Evolutionary conservation across 768 basidiomycete species (phyloP), one percentile per base, ranked within the genome.

Genomic region (Auricularia auricula-judae): DNA sequence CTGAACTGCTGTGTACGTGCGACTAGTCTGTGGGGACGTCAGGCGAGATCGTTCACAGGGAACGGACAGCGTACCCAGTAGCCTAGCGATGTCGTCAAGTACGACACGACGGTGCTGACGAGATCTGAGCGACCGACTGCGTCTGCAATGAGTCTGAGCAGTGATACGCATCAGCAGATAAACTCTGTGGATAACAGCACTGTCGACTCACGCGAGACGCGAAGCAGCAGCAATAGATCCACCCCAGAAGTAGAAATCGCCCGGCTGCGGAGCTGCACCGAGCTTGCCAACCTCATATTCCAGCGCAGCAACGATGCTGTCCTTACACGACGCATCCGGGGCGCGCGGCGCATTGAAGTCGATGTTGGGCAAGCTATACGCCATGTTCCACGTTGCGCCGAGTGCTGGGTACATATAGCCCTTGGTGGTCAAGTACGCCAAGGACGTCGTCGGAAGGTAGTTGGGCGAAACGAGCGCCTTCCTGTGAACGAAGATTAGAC

Each of bases 201-300:
- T 29, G 29, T 29, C 29, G 29, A 63, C 75, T 64, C 62, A 75
- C 74, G 73, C 75, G n/a, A 76, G 66, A 36, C 74, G 69, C n/a
- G 72, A 70, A 12, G 70, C 69, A 18, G 68, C 68, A 36, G 70
- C 74, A 47, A 73, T 69, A 3, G 65, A 66, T 34, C 73, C 72
- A 35, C 75, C 74, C 68, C 74, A 76, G 61, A 67, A 73, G 61
- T 76, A 76, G 63, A 75, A 76, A 59, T 76, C 75, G 5, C 69
- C 71, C 7, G 59, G 59, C 33, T 18, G 21, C 16, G 59, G 34
- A 11, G 59, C 16, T 3, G 59, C 33, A 5, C 59, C 36, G 10
- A 61, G 29, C 4, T 61, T 61, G 16, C 59, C 59, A n/a, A 61
- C 36, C 33, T 61, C 59, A 23, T 61, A 61, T 7, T 21, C 34